Percentiles rank a stretch among this genome's conserved stretches.
Evolutionary conservation across 768 basidiomycete genomes (phyloP).

Genomic region (Aureoboletus auriporus): DNA sequence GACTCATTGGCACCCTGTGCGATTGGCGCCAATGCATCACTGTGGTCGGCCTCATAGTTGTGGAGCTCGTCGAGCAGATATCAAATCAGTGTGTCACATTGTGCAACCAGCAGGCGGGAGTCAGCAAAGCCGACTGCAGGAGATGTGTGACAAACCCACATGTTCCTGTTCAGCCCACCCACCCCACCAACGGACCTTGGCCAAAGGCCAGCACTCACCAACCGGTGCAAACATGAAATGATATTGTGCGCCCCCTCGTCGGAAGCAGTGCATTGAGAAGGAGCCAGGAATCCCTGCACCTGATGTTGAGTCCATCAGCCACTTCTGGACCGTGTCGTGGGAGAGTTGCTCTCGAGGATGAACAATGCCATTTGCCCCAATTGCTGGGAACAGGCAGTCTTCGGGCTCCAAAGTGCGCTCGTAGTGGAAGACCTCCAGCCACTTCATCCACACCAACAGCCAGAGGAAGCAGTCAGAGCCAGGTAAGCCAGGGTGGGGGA

Average conservation of each 20-base stretch:
- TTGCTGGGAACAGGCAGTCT: no score
- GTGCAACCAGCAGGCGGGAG: background rate
- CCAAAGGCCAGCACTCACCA: constrained; percentile 34
- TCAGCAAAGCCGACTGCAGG: background rate
- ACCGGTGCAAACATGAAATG: constrained; percentile 36
- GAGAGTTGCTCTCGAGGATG: no score
- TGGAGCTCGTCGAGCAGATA: constrained; percentile 30
- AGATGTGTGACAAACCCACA: constrained; percentile 16
- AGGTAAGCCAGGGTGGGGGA: no score
- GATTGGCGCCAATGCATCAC: constrained; percentile 8
- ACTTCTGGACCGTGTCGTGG: no score
- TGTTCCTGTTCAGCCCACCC: constrained; percentile 38
- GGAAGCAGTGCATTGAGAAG: constrained; percentile 1
- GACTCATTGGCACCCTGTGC: background rate
- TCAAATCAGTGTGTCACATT: constrained; percentile 3
- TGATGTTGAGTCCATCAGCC: no score
- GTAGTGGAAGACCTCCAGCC: no score
- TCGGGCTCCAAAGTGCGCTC: no score
- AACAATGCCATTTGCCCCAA: no score
- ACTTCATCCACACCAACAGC: no score
- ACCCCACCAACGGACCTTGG: constrained; percentile 38
- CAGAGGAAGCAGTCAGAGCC: no score
- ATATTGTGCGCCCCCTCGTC: constrained; percentile 13
- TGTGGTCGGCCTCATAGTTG: constrained; percentile 23
- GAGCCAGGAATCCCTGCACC: no score